A percentile compares a stretch with the other conserved stretches of the same genome.
Conservation (phyloP, 768 basidiomycete genomes). For the Suillus spraguei region DNA sequence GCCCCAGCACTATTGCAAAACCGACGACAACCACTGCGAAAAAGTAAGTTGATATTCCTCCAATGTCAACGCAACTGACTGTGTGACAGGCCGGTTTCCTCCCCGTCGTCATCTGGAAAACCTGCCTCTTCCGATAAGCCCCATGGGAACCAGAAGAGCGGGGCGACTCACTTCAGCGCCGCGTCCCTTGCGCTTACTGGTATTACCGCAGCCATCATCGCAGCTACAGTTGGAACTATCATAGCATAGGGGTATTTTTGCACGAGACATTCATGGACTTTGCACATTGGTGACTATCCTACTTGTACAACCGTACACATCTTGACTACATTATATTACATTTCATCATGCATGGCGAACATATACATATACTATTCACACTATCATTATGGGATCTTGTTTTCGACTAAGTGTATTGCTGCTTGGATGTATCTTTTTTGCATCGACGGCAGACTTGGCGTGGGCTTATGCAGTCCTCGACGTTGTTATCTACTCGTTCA, state of each 20-base stretch:
- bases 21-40: neutral
- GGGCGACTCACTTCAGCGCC: slow-evolving; percentile 28
- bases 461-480: too few species aligned
- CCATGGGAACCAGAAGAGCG: slow-evolving; percentile 36
- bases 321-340: slow-evolving; percentile 1
- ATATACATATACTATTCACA: neutral
- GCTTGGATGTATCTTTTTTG: too few species aligned
- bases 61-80: slow-evolving; percentile 2
- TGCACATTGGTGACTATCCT: neutral
- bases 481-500: too few species aligned
- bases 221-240: slow-evolving; percentile 24
- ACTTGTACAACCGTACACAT: neutral
- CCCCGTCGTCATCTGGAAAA: slow-evolving; percentile 10
- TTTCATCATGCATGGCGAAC: slow-evolving; percentile 6
- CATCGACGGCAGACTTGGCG: neutral
- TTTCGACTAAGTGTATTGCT: neutral
- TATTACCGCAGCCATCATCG: slow-evolving; percentile 25
- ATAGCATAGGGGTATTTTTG: slow-evolving; percentile 16
- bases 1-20: neutral
- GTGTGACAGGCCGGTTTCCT: slow-evolving; percentile 13
- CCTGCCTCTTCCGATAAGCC: slow-evolving; percentile 23
- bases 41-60: slow-evolving; percentile 13
- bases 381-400: neutral
- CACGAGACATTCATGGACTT: slow-evolving; percentile 13
- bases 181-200: slow-evolving; percentile 27